Conservation (phyloP, 1,284 basidiomycete species). For the Ceratobasidium sp. region DNA sequence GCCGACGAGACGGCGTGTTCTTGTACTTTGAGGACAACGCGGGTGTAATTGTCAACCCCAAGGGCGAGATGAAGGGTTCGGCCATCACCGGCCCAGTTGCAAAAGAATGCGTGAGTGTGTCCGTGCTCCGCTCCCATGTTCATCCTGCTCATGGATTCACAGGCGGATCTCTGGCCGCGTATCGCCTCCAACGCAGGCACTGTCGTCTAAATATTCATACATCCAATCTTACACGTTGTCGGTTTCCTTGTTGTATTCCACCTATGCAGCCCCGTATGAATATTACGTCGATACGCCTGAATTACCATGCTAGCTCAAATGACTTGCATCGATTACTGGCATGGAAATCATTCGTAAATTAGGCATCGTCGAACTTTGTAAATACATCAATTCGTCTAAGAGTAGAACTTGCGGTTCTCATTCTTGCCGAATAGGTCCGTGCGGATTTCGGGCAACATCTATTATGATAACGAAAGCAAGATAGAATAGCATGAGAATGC, state of each 20-base stretch:
- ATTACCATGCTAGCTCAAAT: neutral
- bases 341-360: slow-evolving; percentile 27
- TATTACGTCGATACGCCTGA: slow-evolving; percentile 27
- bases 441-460: slow-evolving; percentile 94
- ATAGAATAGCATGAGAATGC: neutral
- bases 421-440: slow-evolving; percentile 85
- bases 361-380: slow-evolving; percentile 5
- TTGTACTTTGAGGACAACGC: slow-evolving; percentile 99
- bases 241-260: slow-evolving; percentile 41
- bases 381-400: slow-evolving; percentile 39
- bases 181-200: slow-evolving; percentile 98
- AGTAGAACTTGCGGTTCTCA: slow-evolving; percentile 86
- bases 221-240: neutral
- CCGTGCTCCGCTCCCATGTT: neutral
- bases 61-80: slow-evolving; percentile 99
- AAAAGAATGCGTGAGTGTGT: slow-evolving; percentile 84
- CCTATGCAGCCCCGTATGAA: slow-evolving; percentile 33
- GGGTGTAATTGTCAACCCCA: slow-evolving; percentile 97
- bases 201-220: slow-evolving; percentile 69
- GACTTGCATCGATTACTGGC: too few relatives aligned
- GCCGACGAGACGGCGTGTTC: slow-evolving; percentile 97
- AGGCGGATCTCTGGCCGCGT: slow-evolving; percentile 99
- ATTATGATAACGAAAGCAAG: too few relatives aligned
- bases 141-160: too few relatives aligned
- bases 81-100: slow-evolving; percentile 98